phyloP scores from a whole-genome alignment of 2,329 filamentous ascomycete genomes.

The Penicillium sp. region DNA sequence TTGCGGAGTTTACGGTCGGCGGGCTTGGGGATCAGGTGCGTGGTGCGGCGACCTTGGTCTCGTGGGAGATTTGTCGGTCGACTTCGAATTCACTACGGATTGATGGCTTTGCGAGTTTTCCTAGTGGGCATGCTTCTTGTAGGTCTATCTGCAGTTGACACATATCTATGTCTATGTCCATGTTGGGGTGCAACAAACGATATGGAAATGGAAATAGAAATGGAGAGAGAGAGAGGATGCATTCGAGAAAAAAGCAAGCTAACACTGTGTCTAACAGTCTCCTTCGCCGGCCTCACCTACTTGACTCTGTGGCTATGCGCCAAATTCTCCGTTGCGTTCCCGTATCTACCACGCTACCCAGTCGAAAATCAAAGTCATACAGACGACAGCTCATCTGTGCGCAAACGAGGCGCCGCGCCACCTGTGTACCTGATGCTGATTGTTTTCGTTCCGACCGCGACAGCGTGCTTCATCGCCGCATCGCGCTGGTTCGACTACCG shows the following conservation, averaged over 20 bases:
- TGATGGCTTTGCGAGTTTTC: constrained; percentile 84
- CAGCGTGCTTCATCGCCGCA: constrained; percentile 76
- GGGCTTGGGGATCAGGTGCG: constrained; percentile 55
- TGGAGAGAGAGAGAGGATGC: neutral
- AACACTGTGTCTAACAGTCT: constrained; percentile 45
- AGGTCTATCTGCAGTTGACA: constrained; percentile 24
- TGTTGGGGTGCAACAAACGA: neutral
- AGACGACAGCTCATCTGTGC: constrained; percentile 48
- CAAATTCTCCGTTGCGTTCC: constrained; percentile 49
- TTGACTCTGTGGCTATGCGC: constrained; percentile 80
- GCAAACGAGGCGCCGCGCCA: constrained; percentile 75
- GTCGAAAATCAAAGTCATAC: constrained; percentile 24
- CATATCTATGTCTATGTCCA: neutral
- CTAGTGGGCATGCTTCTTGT: constrained; percentile 72
- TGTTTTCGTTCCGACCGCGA: constrained; percentile 67
- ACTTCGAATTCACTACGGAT: constrained; percentile 58
- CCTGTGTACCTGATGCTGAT: constrained; percentile 72
- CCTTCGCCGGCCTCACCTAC: constrained; percentile 79
- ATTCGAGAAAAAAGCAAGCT: neutral
- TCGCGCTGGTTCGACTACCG: constrained; percentile 86
- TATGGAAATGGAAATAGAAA: neutral
- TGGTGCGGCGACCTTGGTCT: constrained; percentile 67
- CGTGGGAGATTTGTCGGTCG: constrained; percentile 72
- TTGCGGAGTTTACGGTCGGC: constrained; percentile 62
- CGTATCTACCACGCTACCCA: constrained; percentile 38